phyloP scores from a whole-genome alignment of 805 yeast species.

The Candida sakaeoensis region DNA sequence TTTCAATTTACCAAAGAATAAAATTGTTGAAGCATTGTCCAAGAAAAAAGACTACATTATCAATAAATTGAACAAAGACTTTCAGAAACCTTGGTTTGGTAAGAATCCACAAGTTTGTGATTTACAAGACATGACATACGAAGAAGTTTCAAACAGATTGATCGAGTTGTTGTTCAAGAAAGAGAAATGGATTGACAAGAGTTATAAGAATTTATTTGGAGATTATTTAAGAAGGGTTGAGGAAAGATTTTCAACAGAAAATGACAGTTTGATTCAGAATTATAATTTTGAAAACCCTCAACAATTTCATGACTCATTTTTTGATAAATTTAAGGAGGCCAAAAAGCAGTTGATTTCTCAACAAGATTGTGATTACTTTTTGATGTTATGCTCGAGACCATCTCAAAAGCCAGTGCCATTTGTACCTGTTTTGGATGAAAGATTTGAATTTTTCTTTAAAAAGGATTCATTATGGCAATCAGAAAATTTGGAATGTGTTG shows the following conservation, averaged over 20 bases:
- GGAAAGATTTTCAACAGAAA: conserved; percentile 80
- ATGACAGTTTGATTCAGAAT: conserved; percentile 69
- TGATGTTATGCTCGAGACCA: conserved; percentile 78
- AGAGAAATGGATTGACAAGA: conserved; percentile 80
- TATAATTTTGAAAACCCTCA: conserved; percentile 59
- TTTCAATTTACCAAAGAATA: conserved; percentile 86
- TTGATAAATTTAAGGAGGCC: conserved; percentile 69
- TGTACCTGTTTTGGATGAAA: conserved; percentile 90
- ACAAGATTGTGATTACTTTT: conserved; percentile 92
- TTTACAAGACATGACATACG: conserved; percentile 91
- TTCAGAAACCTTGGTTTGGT: conserved; percentile 98
- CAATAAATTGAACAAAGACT: conserved; percentile 82
- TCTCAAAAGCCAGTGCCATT: conserved; percentile 96
- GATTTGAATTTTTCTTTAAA: conserved; percentile 94
- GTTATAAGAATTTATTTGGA: conserved; percentile 84
- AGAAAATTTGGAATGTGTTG: conserved; percentile 93
- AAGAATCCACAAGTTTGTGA: conserved; percentile 75
- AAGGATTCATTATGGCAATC: conserved; percentile 99
- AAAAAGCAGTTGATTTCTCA: conserved; percentile 82
- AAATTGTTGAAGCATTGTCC: conserved; percentile 73
- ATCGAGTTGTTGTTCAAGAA: conserved; percentile 85
- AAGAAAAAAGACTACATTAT: conserved; percentile 87
- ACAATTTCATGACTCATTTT: conserved; percentile 54
- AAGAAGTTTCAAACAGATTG: conserved; percentile 81
- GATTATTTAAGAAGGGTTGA: conserved; percentile 89